Conservation (phyloP, 257 asterid species). For the Petunia axillaris region DNA sequence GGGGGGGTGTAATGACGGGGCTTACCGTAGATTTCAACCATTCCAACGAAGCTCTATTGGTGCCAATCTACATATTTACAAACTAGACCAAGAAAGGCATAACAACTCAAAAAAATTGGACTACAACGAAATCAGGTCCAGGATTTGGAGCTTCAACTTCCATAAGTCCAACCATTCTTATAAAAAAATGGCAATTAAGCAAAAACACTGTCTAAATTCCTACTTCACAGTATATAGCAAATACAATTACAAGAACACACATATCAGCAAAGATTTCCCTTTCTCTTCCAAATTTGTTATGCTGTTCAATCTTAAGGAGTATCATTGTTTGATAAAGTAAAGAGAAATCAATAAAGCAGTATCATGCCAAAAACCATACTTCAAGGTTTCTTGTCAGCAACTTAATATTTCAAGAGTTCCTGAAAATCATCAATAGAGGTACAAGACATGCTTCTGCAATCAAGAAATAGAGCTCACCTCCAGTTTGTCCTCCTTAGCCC, state of each 20-base stretch:
- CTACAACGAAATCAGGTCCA: neutral
- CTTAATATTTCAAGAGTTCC: neutral
- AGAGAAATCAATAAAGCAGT: neutral
- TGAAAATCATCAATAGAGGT: neutral
- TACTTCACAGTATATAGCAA: neutral
- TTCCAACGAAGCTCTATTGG: neutral
- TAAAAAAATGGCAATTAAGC: neutral
- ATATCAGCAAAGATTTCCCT: neutral
- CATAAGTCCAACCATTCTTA: neutral
- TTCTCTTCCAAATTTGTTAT: neutral
- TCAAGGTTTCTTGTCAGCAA: constrained; percentile 1
- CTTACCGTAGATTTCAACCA: neutral
- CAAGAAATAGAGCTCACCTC: constrained; percentile 48
- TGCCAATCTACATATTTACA: neutral
- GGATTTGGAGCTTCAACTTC: neutral
- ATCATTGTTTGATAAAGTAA: neutral
- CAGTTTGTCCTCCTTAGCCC: constrained; percentile 69
- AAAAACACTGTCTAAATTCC: neutral
- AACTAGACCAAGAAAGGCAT: neutral
- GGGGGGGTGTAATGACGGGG: neutral
- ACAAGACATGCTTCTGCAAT: neutral
- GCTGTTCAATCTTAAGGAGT: constrained; percentile 4
- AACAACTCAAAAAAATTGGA: neutral
- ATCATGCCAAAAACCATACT: constrained; percentile 4
- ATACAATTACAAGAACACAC: constrained; percentile 17